Conservation (phyloP, 176 grass and related monocot species). For the Rhynchospora pubera region DNA sequence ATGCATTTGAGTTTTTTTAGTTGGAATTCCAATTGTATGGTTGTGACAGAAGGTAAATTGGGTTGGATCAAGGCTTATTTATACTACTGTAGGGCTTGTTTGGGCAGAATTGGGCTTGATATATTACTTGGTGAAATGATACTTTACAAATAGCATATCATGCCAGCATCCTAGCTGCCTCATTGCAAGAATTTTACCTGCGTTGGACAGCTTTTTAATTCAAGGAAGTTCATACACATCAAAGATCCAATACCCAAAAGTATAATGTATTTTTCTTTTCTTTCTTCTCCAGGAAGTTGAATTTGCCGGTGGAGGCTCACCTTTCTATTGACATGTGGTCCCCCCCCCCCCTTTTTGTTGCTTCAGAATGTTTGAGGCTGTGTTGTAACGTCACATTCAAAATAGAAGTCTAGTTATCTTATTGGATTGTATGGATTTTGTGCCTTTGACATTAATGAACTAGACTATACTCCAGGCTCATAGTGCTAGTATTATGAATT, state of each 20-base stretch:
- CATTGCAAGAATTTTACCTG: neutral
- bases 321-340: constrained; percentile 20
- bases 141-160: neutral
- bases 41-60: neutral
- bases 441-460: neutral
- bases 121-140: neutral
- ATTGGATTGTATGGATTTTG: constrained; percentile 18
- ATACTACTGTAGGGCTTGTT: neutral
- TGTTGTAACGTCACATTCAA: constrained; percentile 23
- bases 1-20: neutral
- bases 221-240: neutral
- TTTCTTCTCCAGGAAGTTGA: constrained; percentile 83
- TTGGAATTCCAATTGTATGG: neutral
- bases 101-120: neutral
- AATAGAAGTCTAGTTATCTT: constrained; percentile 21
- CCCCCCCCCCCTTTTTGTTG: neutral
- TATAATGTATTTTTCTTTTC: neutral
- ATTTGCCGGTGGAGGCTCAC: constrained; percentile 66
- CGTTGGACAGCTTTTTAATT: neutral
- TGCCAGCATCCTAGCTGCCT: neutral
- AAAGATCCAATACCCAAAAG: neutral
- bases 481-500: neutral
- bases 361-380: constrained; percentile 13
- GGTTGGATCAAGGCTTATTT: neutral
- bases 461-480: too few species aligned